Evolutionary conservation across 768 basidiomycete genomes (phyloP).

Genomic region (Lyophyllum semitale): DNA sequence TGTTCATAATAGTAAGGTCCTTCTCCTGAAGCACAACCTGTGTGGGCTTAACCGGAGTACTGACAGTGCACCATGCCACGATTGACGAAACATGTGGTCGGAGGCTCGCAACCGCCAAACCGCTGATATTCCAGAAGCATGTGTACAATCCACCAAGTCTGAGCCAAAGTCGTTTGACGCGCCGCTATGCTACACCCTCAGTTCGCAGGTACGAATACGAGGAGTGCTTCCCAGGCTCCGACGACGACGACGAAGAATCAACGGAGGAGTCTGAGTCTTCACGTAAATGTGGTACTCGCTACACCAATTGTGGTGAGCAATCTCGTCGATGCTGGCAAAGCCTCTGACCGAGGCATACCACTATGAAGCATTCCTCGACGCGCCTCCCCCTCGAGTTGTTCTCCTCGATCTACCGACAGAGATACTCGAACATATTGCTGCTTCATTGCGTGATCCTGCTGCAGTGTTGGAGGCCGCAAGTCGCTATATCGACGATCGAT

Average conservation of each 20-base stretch:
- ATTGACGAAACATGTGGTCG: slow-evolving; percentile 7
- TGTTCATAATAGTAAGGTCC: not conserved
- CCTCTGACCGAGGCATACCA: slow-evolving; percentile 1
- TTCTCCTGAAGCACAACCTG: not conserved
- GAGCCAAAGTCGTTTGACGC: slow-evolving; percentile 3
- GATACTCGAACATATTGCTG: slow-evolving; percentile 28
- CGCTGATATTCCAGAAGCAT: slow-evolving; percentile 3
- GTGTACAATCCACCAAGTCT: slow-evolving; percentile 1
- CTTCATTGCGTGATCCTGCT: slow-evolving; percentile 19
- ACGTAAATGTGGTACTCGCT: not conserved
- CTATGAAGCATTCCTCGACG: slow-evolving; percentile 2
- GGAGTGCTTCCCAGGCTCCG: slow-evolving; percentile 5
- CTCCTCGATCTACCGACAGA: slow-evolving; percentile 30
- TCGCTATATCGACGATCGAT: slow-evolving; percentile 28
- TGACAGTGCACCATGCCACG: not conserved
- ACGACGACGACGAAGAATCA: not conserved
- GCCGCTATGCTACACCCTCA: slow-evolving; percentile 1
- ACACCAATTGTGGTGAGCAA: not conserved
- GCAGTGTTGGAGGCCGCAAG: slow-evolving; percentile 22
- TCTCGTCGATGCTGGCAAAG: not conserved
- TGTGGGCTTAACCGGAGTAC: not conserved
- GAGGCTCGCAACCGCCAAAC: slow-evolving; percentile 1
- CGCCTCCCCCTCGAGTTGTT: slow-evolving; percentile 17
- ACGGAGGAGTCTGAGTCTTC: not conserved
- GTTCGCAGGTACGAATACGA: slow-evolving; percentile 3